These are phyloP conservation scores for Astrothelium macrocarpum DNA, from an alignment of 495 filamentous ascomycete species.

Conservation along the genomic window DNA sequence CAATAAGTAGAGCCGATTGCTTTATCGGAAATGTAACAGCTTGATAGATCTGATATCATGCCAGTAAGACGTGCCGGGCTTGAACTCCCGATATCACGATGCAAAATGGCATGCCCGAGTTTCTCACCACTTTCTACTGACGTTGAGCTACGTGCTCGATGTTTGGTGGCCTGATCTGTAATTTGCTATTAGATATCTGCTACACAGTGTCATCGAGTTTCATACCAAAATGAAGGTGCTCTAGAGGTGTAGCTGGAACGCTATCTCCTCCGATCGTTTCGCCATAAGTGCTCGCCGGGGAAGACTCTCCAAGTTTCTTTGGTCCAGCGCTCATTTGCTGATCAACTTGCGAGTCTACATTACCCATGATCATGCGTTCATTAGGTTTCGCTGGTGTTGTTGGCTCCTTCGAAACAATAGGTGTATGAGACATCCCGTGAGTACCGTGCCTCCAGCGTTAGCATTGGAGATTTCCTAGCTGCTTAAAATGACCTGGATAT, in stretches of 20 bases:
- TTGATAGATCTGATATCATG: not conserved
- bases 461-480: too few relatives aligned
- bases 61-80: slow-evolving; percentile 1
- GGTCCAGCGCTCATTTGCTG: not conserved
- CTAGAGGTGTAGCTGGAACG: slow-evolving; percentile 6
- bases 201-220: not conserved
- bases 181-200: not conserved
- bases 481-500: not conserved
- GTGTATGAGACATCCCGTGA: not conserved
- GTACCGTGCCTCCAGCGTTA: not conserved
- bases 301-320: not conserved
- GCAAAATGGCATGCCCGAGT: not conserved
- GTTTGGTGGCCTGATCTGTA: not conserved
- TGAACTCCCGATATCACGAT: not conserved
- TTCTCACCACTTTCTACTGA: not conserved
- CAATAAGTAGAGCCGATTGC: not conserved
- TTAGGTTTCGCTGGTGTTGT: not conserved
- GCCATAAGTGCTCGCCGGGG: slow-evolving; percentile 10
- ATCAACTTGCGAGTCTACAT: not conserved
- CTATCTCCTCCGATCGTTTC: slow-evolving; percentile 8
- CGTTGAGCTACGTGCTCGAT: not conserved
- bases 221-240: not conserved
- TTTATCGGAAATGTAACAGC: not conserved
- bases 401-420: not conserved
- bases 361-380: not conserved